phyloP scores from a whole-genome alignment of 208 protist species.

The Leishmania tropica region DNA sequence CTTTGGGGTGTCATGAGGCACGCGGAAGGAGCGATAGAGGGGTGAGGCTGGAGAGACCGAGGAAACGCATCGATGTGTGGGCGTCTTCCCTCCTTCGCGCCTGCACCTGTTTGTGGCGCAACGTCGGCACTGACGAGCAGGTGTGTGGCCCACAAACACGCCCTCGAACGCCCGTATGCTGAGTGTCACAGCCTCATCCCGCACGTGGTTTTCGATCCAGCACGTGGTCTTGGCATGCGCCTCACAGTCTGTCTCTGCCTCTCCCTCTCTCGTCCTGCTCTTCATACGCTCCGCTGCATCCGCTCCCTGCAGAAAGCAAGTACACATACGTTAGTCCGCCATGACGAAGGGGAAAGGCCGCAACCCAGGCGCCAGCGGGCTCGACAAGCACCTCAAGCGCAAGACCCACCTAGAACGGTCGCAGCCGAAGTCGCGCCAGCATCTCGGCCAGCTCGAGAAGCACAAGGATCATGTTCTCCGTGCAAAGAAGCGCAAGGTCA shows the following conservation, averaged over 20 bases:
- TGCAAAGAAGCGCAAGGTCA: slow-evolving; percentile 73
- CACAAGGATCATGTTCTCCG: slow-evolving; percentile 93
- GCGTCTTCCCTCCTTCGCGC: neutral
- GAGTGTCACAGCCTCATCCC: neutral
- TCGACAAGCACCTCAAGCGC: slow-evolving; percentile 91
- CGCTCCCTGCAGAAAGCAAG: neutral
- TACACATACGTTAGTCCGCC: neutral
- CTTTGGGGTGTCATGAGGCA: neutral
- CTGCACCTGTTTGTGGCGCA: neutral
- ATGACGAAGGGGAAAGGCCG: slow-evolving; percentile 91
- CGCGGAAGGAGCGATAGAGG: neutral
- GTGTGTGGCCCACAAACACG: neutral
- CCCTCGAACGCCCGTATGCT: neutral
- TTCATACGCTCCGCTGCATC: neutral
- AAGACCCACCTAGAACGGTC: slow-evolving; percentile 90
- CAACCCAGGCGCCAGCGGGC: slow-evolving; percentile 80
- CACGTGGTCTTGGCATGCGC: neutral
- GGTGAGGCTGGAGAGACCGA: neutral
- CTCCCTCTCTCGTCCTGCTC: neutral
- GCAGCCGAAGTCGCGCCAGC: slow-evolving; percentile 76
- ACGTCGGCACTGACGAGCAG: neutral
- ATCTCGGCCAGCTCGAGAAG: slow-evolving; percentile 93
- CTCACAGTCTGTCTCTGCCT: neutral
- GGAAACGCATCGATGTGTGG: neutral
- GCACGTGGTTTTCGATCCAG: neutral